Evolutionary conservation across 192 early-diverging fungal genomes (phyloP), one percentile per base, ranked within the genome.

Genomic region (Dimargaris xerosporica): DNA sequence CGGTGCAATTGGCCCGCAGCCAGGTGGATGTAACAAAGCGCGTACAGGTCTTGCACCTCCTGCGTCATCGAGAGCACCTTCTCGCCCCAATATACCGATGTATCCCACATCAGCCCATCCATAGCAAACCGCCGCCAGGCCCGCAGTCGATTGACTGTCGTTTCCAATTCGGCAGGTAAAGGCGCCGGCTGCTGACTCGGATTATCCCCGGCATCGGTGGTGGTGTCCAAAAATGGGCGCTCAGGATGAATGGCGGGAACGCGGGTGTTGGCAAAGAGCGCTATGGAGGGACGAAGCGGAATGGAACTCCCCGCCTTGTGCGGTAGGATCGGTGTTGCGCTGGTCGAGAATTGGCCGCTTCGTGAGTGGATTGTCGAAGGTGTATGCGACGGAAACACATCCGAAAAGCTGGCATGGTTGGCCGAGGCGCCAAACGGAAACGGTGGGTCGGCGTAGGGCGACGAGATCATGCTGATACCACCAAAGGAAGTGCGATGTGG

Each of bases 31-130:
- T 56, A 56, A 25, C 54, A 29, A 16, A 56, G 54, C 10, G 54
- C 54, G 54, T 56, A 56, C 7, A 56, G 54, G 54, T 56, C 54
- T 23, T 56, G 30, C 6, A 56, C 54, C 17, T 56, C 13, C 9
- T 56, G 12, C 7, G 82, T 79, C 23, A 83, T 67, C 21, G 67
- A 71, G 52, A 83, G 54, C 26, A 86, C 65, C 45, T 86, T 84
- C 61, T 86, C 83, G 4, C 83, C 84, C 79, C 81, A 85, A 63
- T 74, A 86, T 11, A 71, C 78, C 12, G 82, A 83, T 17, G 81
- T 74, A n/a, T 63, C 67, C 52, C 67, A 75, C 45, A 82, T 56
- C 9, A 56, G 54, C 9, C 54, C 54, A n/a, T 56, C 54, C 54
- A 56, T 12, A n/a, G 54, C 54, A 25, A 12, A 56, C 13, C 54